Conservation (phyloP, 148 eudicot genomes). For the Arctostaphylos glauca region DNA sequence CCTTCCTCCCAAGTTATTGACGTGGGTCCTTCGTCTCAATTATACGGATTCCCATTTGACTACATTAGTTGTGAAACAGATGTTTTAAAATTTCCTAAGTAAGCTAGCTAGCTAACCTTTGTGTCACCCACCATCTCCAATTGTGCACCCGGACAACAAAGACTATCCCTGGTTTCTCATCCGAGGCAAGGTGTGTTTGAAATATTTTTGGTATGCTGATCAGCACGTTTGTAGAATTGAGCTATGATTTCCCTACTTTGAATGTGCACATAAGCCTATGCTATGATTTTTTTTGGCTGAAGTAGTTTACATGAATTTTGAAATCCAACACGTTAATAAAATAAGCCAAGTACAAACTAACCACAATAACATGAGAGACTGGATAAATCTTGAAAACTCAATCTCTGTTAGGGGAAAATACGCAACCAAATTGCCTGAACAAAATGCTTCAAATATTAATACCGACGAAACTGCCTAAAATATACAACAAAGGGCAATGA, state of each 20-base stretch:
- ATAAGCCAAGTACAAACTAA: not conserved
- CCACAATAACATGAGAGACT: not conserved
- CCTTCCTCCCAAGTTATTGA: conserved; percentile 29
- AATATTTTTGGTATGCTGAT: not conserved
- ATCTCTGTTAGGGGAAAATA: too few species aligned
- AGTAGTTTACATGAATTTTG: not conserved
- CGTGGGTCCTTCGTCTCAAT: conserved; percentile 23
- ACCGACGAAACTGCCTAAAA: too few species aligned
- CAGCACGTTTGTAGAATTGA: not conserved
- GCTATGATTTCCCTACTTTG: not conserved
- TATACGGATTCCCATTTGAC: conserved; percentile 46
- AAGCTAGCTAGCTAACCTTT: conserved; percentile 3
- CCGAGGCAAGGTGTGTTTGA: not conserved
- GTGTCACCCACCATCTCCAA: not conserved
- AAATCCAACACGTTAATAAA: not conserved
- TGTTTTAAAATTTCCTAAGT: conserved; percentile 42
- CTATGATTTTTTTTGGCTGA: not conserved
- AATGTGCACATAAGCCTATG: not conserved
- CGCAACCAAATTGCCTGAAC: too few species aligned
- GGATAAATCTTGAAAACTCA: not conserved
- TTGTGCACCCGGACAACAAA: not conserved
- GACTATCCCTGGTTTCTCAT: not conserved
- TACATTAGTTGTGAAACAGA: conserved; percentile 46
- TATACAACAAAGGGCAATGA: too few species aligned
- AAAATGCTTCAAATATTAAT: too few species aligned